Conservation (phyloP, 2,329 filamentous ascomycete genomes). For the Podosphaera fusca region DNA sequence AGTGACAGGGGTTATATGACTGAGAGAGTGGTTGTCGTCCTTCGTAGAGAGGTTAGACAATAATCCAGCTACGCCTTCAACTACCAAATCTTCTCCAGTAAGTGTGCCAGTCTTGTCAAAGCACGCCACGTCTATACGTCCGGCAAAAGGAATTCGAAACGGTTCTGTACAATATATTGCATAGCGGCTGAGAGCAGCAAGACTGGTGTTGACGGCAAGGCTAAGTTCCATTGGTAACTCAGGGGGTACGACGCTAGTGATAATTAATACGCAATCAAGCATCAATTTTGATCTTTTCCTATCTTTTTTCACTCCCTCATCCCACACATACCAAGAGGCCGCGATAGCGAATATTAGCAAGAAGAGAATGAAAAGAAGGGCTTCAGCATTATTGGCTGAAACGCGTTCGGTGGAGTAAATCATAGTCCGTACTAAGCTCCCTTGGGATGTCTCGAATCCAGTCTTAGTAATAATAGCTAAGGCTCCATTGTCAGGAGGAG, state of each 20-base stretch:
- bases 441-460: conserved; percentile 95
- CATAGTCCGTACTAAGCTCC: conserved; percentile 94
- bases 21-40: conserved; percentile 65
- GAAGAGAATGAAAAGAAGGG: conserved; percentile 93
- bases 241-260: conserved; percentile 94
- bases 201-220: conserved; percentile 88
- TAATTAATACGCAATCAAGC: conserved; percentile 88
- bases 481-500: conserved; percentile 81
- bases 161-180: conserved; percentile 98
- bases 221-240: conserved; percentile 96
- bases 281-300: conserved; percentile 94
- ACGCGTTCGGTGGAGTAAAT: conserved; percentile 98
- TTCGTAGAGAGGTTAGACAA: conserved; percentile 45
- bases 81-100: conserved; percentile 87
- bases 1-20: conserved; percentile 47
- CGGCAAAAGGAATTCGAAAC: conserved; percentile 91
- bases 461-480: conserved; percentile 92
- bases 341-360: conserved; percentile 88
- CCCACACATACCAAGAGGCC: conserved; percentile 97
- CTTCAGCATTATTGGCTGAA: conserved; percentile 93
- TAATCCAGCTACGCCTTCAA: conserved; percentile 86
- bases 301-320: conserved; percentile 81
- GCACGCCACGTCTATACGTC: conserved; percentile 85
- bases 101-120: conserved; percentile 97
- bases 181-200: conserved; percentile 80